These are phyloP conservation scores for Periconia digitata DNA, from an alignment of 2,329 filamentous ascomycete species.

Conservation along the genomic window DNA sequence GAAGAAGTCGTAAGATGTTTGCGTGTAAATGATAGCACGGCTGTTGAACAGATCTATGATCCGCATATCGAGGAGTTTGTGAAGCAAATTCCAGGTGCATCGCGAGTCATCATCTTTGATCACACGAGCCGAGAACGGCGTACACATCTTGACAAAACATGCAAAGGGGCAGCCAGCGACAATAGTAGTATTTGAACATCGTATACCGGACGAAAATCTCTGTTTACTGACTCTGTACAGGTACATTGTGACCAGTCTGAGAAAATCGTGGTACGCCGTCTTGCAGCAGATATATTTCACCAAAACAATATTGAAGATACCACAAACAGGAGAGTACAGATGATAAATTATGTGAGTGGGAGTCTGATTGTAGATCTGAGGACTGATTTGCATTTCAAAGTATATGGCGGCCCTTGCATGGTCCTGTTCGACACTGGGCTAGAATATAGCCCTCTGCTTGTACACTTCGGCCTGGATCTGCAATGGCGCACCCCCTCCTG, in stretches of 20 bases:
- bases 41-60: conserved; percentile 10
- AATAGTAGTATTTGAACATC: conserved; percentile 9
- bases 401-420: conserved; percentile 12
- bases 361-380: too few relatives aligned
- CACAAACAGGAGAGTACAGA: too few relatives aligned
- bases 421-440: conserved; percentile 13
- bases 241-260: too few relatives aligned
- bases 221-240: too few relatives aligned
- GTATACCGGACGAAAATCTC: too few relatives aligned
- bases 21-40: conserved; percentile 4
- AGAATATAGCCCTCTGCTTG: conserved; percentile 5
- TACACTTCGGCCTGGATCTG: conserved; percentile 10
- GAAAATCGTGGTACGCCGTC: too few relatives aligned
- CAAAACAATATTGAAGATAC: too few relatives aligned
- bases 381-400: too few relatives aligned
- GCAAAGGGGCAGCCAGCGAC: conserved; percentile 14
- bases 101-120: conserved; percentile 16
- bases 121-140: conserved; percentile 8
- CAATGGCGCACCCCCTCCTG: conserved; percentile 6
- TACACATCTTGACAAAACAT: conserved; percentile 1
- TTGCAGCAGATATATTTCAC: too few relatives aligned
- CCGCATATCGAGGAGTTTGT: conserved; percentile 10
- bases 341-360: too few relatives aligned
- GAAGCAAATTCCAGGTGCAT: conserved; percentile 10
- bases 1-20: conserved; percentile 3